Evolutionary conservation across 1,284 basidiomycete genomes (phyloP).

Genomic region (Agroathelia rolfsii): DNA sequence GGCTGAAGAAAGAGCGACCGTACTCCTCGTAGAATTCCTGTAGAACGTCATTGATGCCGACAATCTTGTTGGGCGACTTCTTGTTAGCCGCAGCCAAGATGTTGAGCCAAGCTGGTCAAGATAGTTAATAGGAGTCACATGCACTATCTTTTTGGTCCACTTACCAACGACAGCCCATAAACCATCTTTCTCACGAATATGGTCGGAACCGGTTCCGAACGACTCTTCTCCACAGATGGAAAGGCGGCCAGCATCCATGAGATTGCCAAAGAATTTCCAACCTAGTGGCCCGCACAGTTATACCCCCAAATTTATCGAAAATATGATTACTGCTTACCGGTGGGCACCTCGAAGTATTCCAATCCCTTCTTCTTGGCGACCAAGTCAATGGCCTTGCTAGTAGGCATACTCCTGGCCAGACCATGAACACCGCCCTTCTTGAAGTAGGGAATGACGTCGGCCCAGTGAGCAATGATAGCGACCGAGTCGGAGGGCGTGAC

Average conservation of each 20-base stretch:
- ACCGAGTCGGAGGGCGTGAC: constrained; percentile 97
- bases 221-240: constrained; percentile 99
- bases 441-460: constrained; percentile 94
- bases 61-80: constrained; percentile 61
- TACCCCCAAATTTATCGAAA: constrained; percentile 2
- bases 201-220: constrained; percentile 98
- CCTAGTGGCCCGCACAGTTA: no score
- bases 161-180: constrained; percentile 92
- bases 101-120: constrained; percentile 93
- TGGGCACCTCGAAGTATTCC: constrained; percentile 96
- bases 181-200: constrained; percentile 99
- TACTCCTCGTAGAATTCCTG: constrained; percentile 85
- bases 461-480: constrained; percentile 98
- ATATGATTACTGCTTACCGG: constrained; percentile 43
- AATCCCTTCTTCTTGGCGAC: constrained; percentile 93
- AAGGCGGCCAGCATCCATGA: constrained; percentile 96
- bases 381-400: constrained; percentile 91
- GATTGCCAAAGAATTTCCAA: constrained; percentile 99
- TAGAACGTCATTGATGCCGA: constrained; percentile 86
- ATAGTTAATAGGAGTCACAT: no score
- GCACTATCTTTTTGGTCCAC: constrained; percentile 11
- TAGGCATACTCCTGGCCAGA: constrained; percentile 94
- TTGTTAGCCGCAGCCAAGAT: constrained; percentile 92
- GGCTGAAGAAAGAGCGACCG: constrained; percentile 96
- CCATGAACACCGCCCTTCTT: constrained; percentile 88